A percentile compares a stretch with the other conserved stretches of the same genome.
Conservation (phyloP, 2,329 filamentous ascomycete genomes). For the Phaeosphaeriaceae sp. region DNA sequence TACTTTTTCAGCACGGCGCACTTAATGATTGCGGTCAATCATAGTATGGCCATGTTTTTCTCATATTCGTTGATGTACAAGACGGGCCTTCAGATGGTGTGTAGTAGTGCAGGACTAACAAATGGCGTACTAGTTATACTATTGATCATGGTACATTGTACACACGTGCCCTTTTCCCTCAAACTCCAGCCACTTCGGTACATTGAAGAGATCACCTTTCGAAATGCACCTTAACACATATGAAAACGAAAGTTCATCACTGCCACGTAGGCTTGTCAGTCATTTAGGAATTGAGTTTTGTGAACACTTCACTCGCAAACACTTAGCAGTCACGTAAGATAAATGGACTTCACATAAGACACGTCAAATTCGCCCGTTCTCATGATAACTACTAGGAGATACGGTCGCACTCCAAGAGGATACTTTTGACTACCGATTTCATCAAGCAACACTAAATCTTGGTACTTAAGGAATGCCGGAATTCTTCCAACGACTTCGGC, state of each 20-base stretch:
- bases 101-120: background rate
- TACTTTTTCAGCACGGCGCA: slow-evolving; percentile 26
- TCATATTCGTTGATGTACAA: slow-evolving; percentile 20
- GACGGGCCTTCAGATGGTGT: slow-evolving; percentile 3
- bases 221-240: too few relatives aligned
- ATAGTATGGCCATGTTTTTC: slow-evolving; percentile 20
- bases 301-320: too few relatives aligned
- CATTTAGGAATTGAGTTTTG: too few relatives aligned
- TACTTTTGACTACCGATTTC: too few relatives aligned
- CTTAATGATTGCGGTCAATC: slow-evolving; percentile 24
- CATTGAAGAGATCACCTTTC: too few relatives aligned
- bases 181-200: too few relatives aligned
- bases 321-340: too few relatives aligned
- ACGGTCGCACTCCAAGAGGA: too few relatives aligned
- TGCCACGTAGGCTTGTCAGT: background rate
- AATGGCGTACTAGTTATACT: background rate
- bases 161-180: background rate
- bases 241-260: too few relatives aligned
- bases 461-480: slow-evolving; percentile 12
- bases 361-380: too few relatives aligned
- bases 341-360: too few relatives aligned
- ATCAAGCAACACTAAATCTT: background rate
- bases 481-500: slow-evolving; percentile 15
- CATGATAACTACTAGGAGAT: too few relatives aligned
- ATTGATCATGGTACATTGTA: background rate